Base-by-base conservation (phyloP, 2,329 filamentous ascomycete species). In the Hymenoscyphus fraxineus region DNA sequence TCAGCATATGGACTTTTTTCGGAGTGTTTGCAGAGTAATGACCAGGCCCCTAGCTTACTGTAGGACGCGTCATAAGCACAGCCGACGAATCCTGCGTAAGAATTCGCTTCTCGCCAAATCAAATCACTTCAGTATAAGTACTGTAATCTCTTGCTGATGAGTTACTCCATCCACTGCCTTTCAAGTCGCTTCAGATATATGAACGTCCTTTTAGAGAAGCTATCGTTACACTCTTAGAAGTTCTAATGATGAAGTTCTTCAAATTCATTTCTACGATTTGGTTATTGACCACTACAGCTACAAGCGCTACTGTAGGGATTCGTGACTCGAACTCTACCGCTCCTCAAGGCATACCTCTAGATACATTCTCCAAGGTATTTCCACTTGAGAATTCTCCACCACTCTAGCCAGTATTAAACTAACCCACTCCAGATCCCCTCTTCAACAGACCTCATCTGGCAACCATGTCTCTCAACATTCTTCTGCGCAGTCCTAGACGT, bases 401-500 rank as follows among this genome's bases (percentile, higher is more conserved):
- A 35, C 32, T 35, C 9, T n/a, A 19, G 6, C 7, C n/a, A 22
- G 10, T 16, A 27, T 22, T 3, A 9, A 22, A 12, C n/a, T 51
- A 27, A 51, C n/a, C 4, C n/a, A 12, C 22, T 41, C 15, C 22
- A 59, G 58, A 44, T 59, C 15, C 19, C 40, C 15, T 6, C 39
- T 40, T 59, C 58, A 31, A 59, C 39, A 12, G 6, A 32, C 3
- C 38, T 59, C 2, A 13, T 31, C n/a, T 59, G 38, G 58, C 39
- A 59, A 3, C 58, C 58, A 16, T 59, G 38, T 39, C 27, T 41
- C 3, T 31, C n/a, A 7, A 27, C 27, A 16, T 40, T 59, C 15
- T 59, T 59, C 16, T 59, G 38, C 27, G 38, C 58, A 3, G 22
- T 59, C 13, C 39, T 59, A 16, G 39, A 59, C 41, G 57, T 59